Base-by-base conservation (phyloP, 2,329 filamentous ascomycete species). In the Hypoxylon rubiginosum region DNA sequence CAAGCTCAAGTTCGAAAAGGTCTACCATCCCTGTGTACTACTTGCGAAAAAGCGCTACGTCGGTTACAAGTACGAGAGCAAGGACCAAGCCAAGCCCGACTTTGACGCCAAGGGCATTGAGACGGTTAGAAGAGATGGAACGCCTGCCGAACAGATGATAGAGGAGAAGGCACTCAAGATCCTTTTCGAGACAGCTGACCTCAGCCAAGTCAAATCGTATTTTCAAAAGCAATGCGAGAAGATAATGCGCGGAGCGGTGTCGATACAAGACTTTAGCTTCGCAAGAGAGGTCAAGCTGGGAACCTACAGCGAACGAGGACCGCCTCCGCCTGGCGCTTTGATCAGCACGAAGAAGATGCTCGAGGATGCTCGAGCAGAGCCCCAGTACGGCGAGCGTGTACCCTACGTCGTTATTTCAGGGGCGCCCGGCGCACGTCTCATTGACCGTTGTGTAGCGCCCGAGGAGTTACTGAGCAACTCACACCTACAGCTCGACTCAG, bases 71-170 rank as follows among this genome's bases (percentile, higher is more conserved):
- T 99, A 97, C 80, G 96, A 99, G 76, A 88, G 85, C 70, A 87
- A 86, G 39, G 83, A 86, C 15, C 96, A 99, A 76, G 82, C 78
- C 8, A 88, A 90, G 70, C 95, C 96, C 0, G 92, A 97, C 0
- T 98, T 98, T 71, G 97, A 99, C 77, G 97, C 96, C 62, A 99
- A 99, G 79, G 96, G 97, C 30, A 99, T 98, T 69, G 97, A 99
- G 82, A 99, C 97, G 0, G 95, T 99, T 7, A 90, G 97, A 1
- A 88, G 96, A 52, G 96, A 99, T 77, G 96, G 96, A 41, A 98
- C 94, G 0, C 94, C 95, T 0, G 95, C 94, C 0, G 93, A 97
- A 79, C 95, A 98, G 77, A 97, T 96, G 82, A 97, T 99, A 50
- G 93, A 97, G 79, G 96, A 98, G 78, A 96, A 93, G 73, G 92